Percentiles rank a stretch among this genome's conserved stretches.
These are phyloP conservation scores for Hericium erinaceus DNA, from an alignment of 768 basidiomycete species.

Conservation along the genomic window DNA sequence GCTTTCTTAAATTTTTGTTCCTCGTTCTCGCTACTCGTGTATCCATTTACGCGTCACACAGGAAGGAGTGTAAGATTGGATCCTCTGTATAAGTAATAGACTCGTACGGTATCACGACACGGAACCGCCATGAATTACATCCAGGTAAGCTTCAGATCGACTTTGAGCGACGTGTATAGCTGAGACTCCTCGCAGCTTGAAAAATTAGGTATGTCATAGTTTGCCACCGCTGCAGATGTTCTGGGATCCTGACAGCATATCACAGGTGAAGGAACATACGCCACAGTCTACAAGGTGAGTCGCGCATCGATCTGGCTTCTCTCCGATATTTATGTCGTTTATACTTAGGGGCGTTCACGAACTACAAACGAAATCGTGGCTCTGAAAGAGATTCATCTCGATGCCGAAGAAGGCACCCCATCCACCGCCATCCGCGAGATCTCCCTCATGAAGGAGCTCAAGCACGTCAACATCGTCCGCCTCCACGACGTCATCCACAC, in stretches of 20 bases:
- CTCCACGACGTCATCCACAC: constrained; percentile 99
- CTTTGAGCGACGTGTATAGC: background rate
- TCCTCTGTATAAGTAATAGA: background rate
- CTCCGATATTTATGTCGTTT: background rate
- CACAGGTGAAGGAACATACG: constrained; percentile 83
- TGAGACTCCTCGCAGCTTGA: constrained; percentile 46
- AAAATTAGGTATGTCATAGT: constrained; percentile 53
- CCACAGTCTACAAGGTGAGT: constrained; percentile 87
- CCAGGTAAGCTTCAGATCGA: constrained; percentile 28
- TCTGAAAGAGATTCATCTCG: constrained; percentile 97
- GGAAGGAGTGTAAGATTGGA: background rate
- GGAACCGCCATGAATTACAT: constrained; percentile 40
- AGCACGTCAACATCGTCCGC: constrained; percentile 97
- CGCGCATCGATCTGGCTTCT: background rate
- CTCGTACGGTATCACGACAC: background rate
- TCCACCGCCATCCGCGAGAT: constrained; percentile 99
- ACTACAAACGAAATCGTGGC: constrained; percentile 99
- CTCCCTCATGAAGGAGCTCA: constrained; percentile 98
- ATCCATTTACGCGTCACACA: too few relatives aligned
- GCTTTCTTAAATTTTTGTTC: too few relatives aligned
- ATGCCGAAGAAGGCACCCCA: constrained; percentile 98
- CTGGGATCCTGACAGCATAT: background rate
- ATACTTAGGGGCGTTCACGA: constrained; percentile 76
- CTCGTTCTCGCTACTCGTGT: too few relatives aligned
- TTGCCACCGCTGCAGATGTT: background rate